Evolutionary conservation across 2,329 filamentous ascomycete species (phyloP).

Genomic region (Periconia digitata): DNA sequence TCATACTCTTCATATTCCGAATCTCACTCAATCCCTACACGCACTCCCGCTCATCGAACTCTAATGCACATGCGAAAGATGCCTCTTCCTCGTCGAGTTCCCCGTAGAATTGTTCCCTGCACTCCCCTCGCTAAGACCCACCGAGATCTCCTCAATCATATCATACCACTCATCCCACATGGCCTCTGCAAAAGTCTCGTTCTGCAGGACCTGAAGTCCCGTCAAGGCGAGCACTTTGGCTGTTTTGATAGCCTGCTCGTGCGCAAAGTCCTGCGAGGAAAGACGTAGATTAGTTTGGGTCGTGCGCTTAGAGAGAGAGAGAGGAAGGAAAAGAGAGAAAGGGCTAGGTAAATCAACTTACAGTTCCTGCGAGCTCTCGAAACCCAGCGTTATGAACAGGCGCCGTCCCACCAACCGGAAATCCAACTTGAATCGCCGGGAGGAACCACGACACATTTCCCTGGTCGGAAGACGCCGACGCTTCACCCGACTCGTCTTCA

Average conservation of each 20-base stretch:
- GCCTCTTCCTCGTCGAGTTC: too few relatives aligned
- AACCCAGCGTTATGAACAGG: conserved; percentile 8
- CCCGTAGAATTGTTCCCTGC: not conserved
- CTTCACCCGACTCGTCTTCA: conserved; percentile 1
- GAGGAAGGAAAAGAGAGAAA: too few relatives aligned
- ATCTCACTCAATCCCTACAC: too few relatives aligned
- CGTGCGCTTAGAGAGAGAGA: not conserved
- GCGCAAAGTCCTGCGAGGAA: conserved; percentile 5
- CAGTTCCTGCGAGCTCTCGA: conserved; percentile 7
- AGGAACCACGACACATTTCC: conserved; percentile 13
- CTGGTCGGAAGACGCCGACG: conserved; percentile 7
- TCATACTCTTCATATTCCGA: too few relatives aligned
- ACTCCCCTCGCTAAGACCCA: not conserved
- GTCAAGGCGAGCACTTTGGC: conserved; percentile 13
- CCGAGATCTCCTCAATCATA: conserved; percentile 6
- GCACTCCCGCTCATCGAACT: too few relatives aligned
- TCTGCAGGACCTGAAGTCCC: conserved; percentile 7
- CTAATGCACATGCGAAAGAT: too few relatives aligned
- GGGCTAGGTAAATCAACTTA: not conserved
- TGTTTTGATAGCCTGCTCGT: conserved; percentile 9
- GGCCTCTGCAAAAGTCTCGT: conserved; percentile 7
- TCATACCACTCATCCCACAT: conserved; percentile 11
- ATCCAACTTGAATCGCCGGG: conserved; percentile 9
- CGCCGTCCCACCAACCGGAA: conserved; percentile 5
- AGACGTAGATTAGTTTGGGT: not conserved